Conservation (phyloP, 2,329 filamentous ascomycete genomes). For the Fusarium burgessii region DNA sequence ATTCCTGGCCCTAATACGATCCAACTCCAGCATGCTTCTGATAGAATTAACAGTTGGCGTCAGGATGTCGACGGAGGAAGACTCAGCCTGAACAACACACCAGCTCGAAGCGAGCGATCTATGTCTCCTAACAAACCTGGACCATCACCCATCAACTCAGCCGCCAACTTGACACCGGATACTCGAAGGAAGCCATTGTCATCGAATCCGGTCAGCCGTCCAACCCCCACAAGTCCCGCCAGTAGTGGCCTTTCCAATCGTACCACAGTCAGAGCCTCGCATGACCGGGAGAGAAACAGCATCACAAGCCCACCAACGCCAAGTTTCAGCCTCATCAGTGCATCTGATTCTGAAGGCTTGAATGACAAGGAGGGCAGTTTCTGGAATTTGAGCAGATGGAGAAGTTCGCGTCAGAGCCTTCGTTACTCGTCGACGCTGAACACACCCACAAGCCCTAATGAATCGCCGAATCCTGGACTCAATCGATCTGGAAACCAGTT, state of each 20-base stretch:
- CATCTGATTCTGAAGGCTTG: constrained; percentile 51
- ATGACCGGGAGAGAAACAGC: constrained; percentile 44
- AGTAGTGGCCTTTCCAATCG: constrained; percentile 48
- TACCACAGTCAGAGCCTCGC: constrained; percentile 43
- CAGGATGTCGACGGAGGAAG: constrained; percentile 68
- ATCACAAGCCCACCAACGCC: constrained; percentile 62
- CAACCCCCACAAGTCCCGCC: constrained; percentile 54
- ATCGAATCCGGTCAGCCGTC: constrained; percentile 44
- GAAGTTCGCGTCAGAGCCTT: constrained; percentile 54
- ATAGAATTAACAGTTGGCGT: constrained; percentile 90
- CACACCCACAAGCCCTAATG: constrained; percentile 35
- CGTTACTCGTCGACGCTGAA: constrained; percentile 47
- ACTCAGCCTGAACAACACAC: constrained; percentile 54
- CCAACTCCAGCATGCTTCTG: constrained; percentile 60
- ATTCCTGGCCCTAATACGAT: constrained; percentile 46
- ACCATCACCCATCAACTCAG: constrained; percentile 53
- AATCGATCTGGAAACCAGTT: constrained; percentile 47
- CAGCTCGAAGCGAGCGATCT: constrained; percentile 65
- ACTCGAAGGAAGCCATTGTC: constrained; percentile 60
- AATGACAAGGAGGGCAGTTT: constrained; percentile 62
- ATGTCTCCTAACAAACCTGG: constrained; percentile 64
- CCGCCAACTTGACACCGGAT: constrained; percentile 59
- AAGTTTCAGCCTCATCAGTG: constrained; percentile 63
- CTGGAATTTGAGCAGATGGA: constrained; percentile 70
- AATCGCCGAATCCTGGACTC: constrained; percentile 50